Evolutionary conservation across 257 asterid genomes (phyloP), one percentile per base, ranked within the genome.

Genomic region (Anisodus acutangulus): DNA sequence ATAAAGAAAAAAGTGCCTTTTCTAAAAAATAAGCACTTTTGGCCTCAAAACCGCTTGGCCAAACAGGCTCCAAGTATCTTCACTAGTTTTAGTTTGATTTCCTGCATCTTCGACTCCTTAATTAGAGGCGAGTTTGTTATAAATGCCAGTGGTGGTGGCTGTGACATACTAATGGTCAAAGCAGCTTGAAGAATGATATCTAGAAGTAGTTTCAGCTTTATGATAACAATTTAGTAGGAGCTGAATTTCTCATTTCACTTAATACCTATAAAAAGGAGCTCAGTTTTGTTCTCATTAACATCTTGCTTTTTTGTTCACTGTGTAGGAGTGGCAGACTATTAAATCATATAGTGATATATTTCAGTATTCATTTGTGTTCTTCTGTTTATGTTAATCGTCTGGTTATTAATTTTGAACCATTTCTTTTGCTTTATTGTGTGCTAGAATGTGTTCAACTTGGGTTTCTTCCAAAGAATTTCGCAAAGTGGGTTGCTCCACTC

Each of bases 401-500:
- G 43, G 7, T 78, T 78, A 31, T 78, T 31, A 6, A 53, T 78
- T 51, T 78, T 78, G 82, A 78, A 49, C 22, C 62, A 49, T 22
- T 6, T 78, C 47, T 26, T 76, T 78, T 78, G 64, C 64, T 54
- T 78, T 78, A 26, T 66, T 66, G 51, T 66, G 84, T 47, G 47
- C 78, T 85, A 93, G 97, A 91, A 90, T 90, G 83, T 78, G 88
- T 95, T 72, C 97, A 95, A 86, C 91, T 95, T 85, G 98, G 98
- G 43, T 95, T 95, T 90, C 93, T 93, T 80, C 98, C 98, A 2
- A 90, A 91, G 88, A 87, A 86, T 89, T 63, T 92, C 78, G 98
- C 94, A 70, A 91, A 89, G 89, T 95, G 98, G 98, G 96, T 93
- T 59, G 94, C 98, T 84, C 93, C 95, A 85, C 92, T 93, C n/a